Base-by-base conservation (phyloP, 768 basidiomycete species). In the Suillus placidus region DNA sequence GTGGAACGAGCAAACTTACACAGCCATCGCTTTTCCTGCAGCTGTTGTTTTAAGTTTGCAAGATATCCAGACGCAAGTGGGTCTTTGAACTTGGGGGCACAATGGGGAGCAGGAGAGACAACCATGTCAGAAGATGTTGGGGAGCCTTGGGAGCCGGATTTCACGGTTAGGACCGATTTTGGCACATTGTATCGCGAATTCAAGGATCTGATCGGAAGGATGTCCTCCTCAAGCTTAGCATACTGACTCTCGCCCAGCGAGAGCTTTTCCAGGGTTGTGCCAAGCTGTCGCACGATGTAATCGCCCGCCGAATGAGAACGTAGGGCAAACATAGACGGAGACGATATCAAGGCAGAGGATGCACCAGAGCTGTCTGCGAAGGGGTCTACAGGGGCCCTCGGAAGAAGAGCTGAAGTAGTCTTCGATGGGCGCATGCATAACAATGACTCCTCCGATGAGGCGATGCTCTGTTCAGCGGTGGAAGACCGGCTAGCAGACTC, bases 41-140 rank as follows among this genome's bases (percentile, higher is more conserved):
- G 20, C 20, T 55, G 54, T n/a, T 55, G 54, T 35, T 37, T 55
- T 13, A 55, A 55, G 12, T 55, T 55, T 13, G 12, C 34, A n/a
- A 55, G 54, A 6, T 35, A 55, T n/a, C 54, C 54, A 55, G 54
- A 55, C 32, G 54, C 54, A 35, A 35, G 32, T 0, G 54, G 35
- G 20, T 55, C 54, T 13, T 55, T 55, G 34, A 55, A 55, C 54
- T 34, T 55, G 5, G 34, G 34, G 12, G 34, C 6, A 34, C 12
- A 35, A 55, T 13, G 34, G 20, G 54, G 54, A 55, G 54, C 54
- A n/a, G 54, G 54, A 55, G 54, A 55, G 54, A 55, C 34, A n/a
- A 35, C 4, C 54, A 55, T 55, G 6, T 55, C 54, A n/a, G 54
- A 55, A 13, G 54, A 34, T 1, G 54, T 32, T 54, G 30, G 52